Base-by-base conservation (phyloP, 1,284 basidiomycete genomes). In the Neonothopanus nambi region DNA sequence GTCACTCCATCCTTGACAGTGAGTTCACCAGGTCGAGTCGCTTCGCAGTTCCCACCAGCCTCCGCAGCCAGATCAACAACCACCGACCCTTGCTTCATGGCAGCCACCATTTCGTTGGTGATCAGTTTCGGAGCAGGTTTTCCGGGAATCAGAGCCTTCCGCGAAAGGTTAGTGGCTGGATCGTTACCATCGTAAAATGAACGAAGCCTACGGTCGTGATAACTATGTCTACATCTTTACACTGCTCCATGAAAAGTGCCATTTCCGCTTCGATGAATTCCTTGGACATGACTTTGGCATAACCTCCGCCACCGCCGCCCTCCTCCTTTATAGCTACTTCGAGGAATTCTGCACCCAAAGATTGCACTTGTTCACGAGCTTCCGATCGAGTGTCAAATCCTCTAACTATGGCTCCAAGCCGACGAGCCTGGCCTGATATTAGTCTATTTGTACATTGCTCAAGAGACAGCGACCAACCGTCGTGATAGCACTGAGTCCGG, bases 261-360 rank as follows among this genome's bases (percentile, higher is more conserved):
- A 93, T 93, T 68, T 93, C 91, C 11, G 91, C 91, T 50, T 86
- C 89, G 57, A 92, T 84, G 67, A 93, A 93, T 66, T 91, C 90
- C 72, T 92, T 91, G 40, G 87, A 89, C 91, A 93, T 93, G 59
- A 85, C 50, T 70, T 93, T 93, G n/a, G 90, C 91, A 63, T 93
- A 93, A 24, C 91, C 91, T 28, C 91, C 91, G 17, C 75, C 80
- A 12, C 85, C 91, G 33, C 84, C 81, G 18, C 91, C 91, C 57
- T 91, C 89, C 70, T 93, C 91, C 63, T 89, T 64, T 46, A 93
- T 68, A 13, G 77, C 65, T 23, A 93, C 89, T 63, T 93, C 91
- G 18, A 93, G 67, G 63, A 93, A 93, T 68, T 93, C 91, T 3
- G 91, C 91, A 33, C 91, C 91, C 41, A 93, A 81, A 48, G 88